A percentile compares a stretch with the other conserved stretches of the same genome.
These are phyloP conservation scores for Chaetomium sp. DNA, from an alignment of 2,329 filamentous ascomycete genomes.

Conservation along the genomic window DNA sequence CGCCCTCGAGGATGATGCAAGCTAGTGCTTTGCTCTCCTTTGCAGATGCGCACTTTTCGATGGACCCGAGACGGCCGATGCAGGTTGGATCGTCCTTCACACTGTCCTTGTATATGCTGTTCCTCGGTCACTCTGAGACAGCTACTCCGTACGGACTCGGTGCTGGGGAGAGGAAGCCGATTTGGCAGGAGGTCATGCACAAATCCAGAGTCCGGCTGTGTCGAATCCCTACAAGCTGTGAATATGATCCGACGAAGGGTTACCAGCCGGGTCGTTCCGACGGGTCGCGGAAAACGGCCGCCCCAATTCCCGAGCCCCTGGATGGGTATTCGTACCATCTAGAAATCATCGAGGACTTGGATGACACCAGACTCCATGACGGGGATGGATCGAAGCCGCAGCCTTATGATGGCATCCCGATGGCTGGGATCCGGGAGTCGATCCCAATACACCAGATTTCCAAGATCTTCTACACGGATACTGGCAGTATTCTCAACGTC, in stretches of 20 bases:
- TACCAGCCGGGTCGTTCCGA: conserved; percentile 23
- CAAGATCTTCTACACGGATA: conserved; percentile 91
- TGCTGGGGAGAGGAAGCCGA: conserved; percentile 56
- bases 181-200: conserved; percentile 96
- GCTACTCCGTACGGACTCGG: conserved; percentile 40
- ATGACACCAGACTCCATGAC: conserved; percentile 50
- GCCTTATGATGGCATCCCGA: conserved; percentile 36
- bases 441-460: conserved; percentile 59
- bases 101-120: conserved; percentile 91
- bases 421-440: conserved; percentile 45
- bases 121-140: conserved; percentile 59
- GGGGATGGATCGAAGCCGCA: conserved; percentile 28
- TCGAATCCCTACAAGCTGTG: conserved; percentile 54
- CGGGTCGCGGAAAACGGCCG: neutral
- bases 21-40: conserved; percentile 86
- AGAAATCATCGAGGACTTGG: conserved; percentile 73
- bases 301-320: conserved; percentile 8
- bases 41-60: conserved; percentile 75
- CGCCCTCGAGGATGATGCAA: conserved; percentile 83
- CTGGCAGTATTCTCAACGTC: conserved; percentile 82
- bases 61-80: conserved; percentile 54
- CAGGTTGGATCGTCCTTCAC: conserved; percentile 86
- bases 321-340: conserved; percentile 69
- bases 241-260: conserved; percentile 37
- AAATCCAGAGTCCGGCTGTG: conserved; percentile 80